phyloP scores from a whole-genome alignment of 2,329 filamentous ascomycete species.

The Fusarium gaditjirri region DNA sequence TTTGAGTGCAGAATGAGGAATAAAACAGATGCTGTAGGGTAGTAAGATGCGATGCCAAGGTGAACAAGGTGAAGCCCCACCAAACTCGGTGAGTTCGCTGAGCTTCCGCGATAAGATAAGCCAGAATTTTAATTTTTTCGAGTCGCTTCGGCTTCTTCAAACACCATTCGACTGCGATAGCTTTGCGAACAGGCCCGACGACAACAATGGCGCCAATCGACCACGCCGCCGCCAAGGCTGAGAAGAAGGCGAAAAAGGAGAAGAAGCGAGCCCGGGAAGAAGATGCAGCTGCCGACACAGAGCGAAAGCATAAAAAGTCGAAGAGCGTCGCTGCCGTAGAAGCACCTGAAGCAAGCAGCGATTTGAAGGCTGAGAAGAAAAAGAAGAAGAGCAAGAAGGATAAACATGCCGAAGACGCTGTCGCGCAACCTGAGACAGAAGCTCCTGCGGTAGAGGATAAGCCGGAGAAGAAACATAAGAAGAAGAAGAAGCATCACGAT shows the following conservation, averaged over 20 bases:
- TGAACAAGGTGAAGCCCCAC: conserved; percentile 7
- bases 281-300: conserved; percentile 51
- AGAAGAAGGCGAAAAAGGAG: conserved; percentile 56
- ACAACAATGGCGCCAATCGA: conserved; percentile 50
- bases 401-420: conserved; percentile 34
- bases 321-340: conserved; percentile 55
- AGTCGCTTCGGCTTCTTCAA: conserved; percentile 22
- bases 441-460: conserved; percentile 30
- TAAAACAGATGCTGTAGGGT: neutral
- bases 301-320: conserved; percentile 62
- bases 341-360: conserved; percentile 39
- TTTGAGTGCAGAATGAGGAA: neutral
- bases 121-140: conserved; percentile 37
- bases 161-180: conserved; percentile 16
- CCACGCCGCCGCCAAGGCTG: conserved; percentile 46
- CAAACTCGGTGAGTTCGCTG: conserved; percentile 32
- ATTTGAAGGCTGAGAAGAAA: conserved; percentile 46
- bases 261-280: conserved; percentile 61
- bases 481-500: conserved; percentile 48
- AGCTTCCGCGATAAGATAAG: conserved; percentile 35
- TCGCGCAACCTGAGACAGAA: conserved; percentile 14
- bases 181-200: conserved; percentile 26
- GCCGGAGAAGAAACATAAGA: conserved; percentile 46
- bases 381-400: conserved; percentile 49
- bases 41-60: neutral